Conservation (phyloP, 1,284 basidiomycete genomes). For the Agaricales sp. region DNA sequence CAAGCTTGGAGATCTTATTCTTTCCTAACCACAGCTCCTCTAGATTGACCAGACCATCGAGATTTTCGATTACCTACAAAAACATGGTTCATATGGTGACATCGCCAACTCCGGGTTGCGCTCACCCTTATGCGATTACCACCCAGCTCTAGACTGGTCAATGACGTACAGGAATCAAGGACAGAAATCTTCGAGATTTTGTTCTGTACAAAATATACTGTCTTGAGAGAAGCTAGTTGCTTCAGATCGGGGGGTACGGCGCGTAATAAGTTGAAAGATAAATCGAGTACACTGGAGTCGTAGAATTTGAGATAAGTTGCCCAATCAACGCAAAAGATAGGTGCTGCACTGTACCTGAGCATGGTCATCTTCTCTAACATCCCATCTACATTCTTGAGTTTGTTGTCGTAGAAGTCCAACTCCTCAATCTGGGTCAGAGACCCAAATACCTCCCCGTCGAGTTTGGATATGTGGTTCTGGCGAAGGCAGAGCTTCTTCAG, state of each 20-base stretch:
- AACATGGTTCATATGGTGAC: slow-evolving; percentile 4
- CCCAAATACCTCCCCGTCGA: slow-evolving; percentile 61
- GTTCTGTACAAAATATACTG: slow-evolving; percentile 95
- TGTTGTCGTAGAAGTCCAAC: slow-evolving; percentile 94
- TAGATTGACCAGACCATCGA: slow-evolving; percentile 74
- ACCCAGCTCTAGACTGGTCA: slow-evolving; percentile 86
- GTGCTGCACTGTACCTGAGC: slow-evolving; percentile 68
- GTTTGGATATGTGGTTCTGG: slow-evolving; percentile 74
- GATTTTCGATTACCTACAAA: slow-evolving; percentile 74
- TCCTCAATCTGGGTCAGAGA: slow-evolving; percentile 72
- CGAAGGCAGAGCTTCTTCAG: slow-evolving; percentile 79
- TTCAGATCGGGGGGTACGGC: slow-evolving; percentile 55
- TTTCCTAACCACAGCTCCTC: slow-evolving; percentile 97
- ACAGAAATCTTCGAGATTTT: slow-evolving; percentile 77
- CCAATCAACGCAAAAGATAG: slow-evolving; percentile 5
- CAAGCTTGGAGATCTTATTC: slow-evolving; percentile 88
- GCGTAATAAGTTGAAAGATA: slow-evolving; percentile 91
- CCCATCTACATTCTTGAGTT: slow-evolving; percentile 61
- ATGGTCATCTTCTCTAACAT: slow-evolving; percentile 49
- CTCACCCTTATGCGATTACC: slow-evolving; percentile 83
- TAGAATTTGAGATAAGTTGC: slow-evolving; percentile 4
- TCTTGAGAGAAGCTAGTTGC: slow-evolving; percentile 53
- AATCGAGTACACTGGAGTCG: slow-evolving; percentile 65
- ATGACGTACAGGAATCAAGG: slow-evolving; percentile 45
- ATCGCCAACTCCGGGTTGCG: slow-evolving; percentile 9